Conservation (phyloP, 1,139 yeast genomes). For the Lodderomyces margitis region DNA sequence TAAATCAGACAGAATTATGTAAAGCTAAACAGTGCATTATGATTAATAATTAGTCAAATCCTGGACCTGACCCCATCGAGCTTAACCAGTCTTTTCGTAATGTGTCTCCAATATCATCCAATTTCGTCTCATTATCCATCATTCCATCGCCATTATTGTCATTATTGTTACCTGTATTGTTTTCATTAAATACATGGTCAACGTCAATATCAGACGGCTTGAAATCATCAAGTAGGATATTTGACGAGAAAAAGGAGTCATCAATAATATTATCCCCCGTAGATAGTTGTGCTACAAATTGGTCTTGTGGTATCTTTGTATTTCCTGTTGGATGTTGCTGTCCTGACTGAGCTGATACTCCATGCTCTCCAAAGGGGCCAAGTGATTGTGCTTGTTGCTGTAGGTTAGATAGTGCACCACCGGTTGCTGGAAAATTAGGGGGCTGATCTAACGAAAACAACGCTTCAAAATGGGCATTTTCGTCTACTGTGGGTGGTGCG, state of each 20-base stretch:
- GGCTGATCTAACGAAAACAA: neutral
- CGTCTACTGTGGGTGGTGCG: neutral
- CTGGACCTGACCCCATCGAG: constrained; percentile 39
- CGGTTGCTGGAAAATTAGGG: neutral
- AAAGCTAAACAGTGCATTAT: too few relatives aligned
- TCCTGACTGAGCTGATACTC: neutral
- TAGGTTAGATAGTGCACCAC: neutral
- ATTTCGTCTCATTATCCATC: constrained; percentile 7
- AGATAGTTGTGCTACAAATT: neutral
- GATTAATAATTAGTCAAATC: constrained; percentile 19
- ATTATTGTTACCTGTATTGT: neutral
- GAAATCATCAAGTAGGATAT: constrained; percentile 5
- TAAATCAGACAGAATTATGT: too few relatives aligned
- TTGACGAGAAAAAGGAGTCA: constrained; percentile 8
- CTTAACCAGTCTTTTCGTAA: constrained; percentile 34
- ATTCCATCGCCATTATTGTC: constrained; percentile 1
- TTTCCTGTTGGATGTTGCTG: constrained; percentile 3
- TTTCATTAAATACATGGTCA: neutral
- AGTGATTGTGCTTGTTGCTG: constrained; percentile 10
- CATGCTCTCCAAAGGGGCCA: neutral
- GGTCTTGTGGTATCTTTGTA: constrained; percentile 1
- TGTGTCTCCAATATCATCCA: constrained; percentile 11
- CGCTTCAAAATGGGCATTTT: constrained; percentile 3
- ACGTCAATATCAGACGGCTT: constrained; percentile 2
- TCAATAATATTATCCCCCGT: constrained; percentile 6